Evolutionary conservation across 345 rosid species (phyloP).

Genomic region (Rubroshorea leprosula): DNA sequence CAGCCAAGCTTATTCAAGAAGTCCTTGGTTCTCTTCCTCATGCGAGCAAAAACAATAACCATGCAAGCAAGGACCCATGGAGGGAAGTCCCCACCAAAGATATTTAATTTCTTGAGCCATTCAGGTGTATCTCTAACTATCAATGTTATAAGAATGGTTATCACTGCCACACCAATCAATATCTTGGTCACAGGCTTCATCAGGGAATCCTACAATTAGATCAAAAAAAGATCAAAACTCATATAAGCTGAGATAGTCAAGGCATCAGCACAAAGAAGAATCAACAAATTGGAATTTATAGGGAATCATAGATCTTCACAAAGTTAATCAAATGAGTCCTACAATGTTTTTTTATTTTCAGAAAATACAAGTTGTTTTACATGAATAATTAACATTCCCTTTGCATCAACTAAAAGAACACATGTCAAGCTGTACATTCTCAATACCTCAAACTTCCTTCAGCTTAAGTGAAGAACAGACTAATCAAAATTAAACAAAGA

Average conservation of each 20-base stretch:
- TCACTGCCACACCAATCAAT: conserved; percentile 48
- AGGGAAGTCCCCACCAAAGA: conserved; percentile 51
- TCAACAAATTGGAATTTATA: background rate
- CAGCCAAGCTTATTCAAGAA: conserved; percentile 51
- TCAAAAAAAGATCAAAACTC: background rate
- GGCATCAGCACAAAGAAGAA: background rate
- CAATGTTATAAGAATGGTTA: conserved; percentile 48
- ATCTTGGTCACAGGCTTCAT: conserved; percentile 82
- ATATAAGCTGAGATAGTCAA: background rate
- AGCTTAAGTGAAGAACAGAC: background rate
- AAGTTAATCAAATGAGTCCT: no score
- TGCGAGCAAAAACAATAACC: conserved; percentile 83
- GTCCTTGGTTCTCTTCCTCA: conserved; percentile 83
- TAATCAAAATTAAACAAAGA: background rate
- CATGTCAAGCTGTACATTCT: background rate
- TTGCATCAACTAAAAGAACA: no score
- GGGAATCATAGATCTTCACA: no score
- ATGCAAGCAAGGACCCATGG: conserved; percentile 90
- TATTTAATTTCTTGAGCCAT: conserved; percentile 47
- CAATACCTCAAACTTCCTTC: background rate
- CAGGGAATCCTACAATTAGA: conserved; percentile 67
- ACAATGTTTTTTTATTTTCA: no score
- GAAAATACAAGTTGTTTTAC: no score
- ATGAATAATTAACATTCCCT: no score
- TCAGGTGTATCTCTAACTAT: conserved; percentile 57